These are phyloP conservation scores for Fusarium sp. DNA, from an alignment of 2,329 filamentous ascomycete genomes.

Conservation along the genomic window DNA sequence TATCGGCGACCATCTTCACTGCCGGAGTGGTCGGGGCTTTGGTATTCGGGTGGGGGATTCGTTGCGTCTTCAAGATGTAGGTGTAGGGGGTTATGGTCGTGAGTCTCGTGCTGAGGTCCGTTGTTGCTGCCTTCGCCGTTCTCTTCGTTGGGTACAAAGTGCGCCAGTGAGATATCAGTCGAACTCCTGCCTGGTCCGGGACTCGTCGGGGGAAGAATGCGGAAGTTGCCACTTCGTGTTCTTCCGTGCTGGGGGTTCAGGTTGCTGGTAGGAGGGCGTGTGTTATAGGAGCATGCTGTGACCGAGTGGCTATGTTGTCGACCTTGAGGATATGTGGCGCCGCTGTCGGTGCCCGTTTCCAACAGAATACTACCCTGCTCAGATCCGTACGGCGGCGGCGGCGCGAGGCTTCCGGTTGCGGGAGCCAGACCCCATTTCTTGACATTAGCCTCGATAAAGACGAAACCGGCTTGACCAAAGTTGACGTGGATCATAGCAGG, in stretches of 20 bases:
- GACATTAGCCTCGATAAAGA: slow-evolving; percentile 99
- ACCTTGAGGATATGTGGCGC: slow-evolving; percentile 59
- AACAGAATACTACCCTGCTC: slow-evolving; percentile 97
- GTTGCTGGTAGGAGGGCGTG: slow-evolving; percentile 59
- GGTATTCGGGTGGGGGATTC: slow-evolving; percentile 78
- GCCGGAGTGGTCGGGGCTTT: slow-evolving; percentile 73
- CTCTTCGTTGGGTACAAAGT: slow-evolving; percentile 78
- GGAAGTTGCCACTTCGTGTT: slow-evolving; percentile 82
- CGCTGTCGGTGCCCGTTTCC: slow-evolving; percentile 81
- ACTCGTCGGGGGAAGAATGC: slow-evolving; percentile 81
- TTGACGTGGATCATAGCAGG: slow-evolving; percentile 95
- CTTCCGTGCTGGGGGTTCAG: slow-evolving; percentile 76
- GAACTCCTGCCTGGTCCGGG: slow-evolving; percentile 91
- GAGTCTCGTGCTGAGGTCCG: slow-evolving; percentile 40
- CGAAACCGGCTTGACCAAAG: slow-evolving; percentile 96
- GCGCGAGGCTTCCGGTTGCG: slow-evolving; percentile 93
- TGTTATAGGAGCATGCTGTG: slow-evolving; percentile 51
- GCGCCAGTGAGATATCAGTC: slow-evolving; percentile 94
- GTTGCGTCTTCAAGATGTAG: slow-evolving; percentile 65
- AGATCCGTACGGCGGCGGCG: slow-evolving; percentile 95
- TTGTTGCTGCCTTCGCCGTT: slow-evolving; percentile 70
- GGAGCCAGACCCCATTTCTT: slow-evolving; percentile 99
- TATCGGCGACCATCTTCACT: slow-evolving; percentile 68
- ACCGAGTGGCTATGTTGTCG: slow-evolving; percentile 62
- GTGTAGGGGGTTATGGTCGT: slow-evolving; percentile 54